Percentiles rank a stretch among this genome's conserved stretches.
phyloP scores from a whole-genome alignment of 2,329 filamentous ascomycete genomes.

The Hypoxylon sp. region DNA sequence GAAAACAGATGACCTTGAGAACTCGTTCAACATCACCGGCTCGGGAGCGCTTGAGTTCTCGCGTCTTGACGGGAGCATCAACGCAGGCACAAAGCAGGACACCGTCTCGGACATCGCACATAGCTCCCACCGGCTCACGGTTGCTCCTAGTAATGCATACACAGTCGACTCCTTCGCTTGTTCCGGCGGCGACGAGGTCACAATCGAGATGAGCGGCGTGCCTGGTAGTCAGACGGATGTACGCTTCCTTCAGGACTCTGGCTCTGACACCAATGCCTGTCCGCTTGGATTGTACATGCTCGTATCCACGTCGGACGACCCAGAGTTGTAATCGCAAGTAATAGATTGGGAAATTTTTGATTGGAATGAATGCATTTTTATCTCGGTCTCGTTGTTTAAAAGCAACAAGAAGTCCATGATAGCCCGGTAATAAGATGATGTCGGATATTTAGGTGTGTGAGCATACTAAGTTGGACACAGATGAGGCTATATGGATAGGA shows the following conservation, averaged over 20 bases:
- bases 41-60: constrained; percentile 62
- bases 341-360: constrained; percentile 3
- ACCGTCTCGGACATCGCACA: constrained; percentile 57
- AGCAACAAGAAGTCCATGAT: background rate
- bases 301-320: constrained; percentile 32
- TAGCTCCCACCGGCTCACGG: constrained; percentile 53
- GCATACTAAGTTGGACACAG: constrained; percentile 7
- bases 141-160: constrained; percentile 64
- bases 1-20: constrained; percentile 50
- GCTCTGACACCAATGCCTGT: constrained; percentile 63
- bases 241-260: constrained; percentile 64
- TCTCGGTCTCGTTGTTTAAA: too few species aligned
- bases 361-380: constrained; percentile 2
- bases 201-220: constrained; percentile 55
- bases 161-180: constrained; percentile 63
- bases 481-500: background rate
- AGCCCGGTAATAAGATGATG: too few species aligned
- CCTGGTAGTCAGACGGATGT: constrained; percentile 60
- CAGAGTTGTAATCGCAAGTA: constrained; percentile 11
- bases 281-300: constrained; percentile 54
- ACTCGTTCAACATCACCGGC: constrained; percentile 58
- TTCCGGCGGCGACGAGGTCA: constrained; percentile 60
- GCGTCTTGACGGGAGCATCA: constrained; percentile 57
- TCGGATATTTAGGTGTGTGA: too few species aligned
- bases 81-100: constrained; percentile 59